Evolutionary conservation across 371 early-diverging fungal species (phyloP).

Genomic region (Catenaria anguillulae): DNA sequence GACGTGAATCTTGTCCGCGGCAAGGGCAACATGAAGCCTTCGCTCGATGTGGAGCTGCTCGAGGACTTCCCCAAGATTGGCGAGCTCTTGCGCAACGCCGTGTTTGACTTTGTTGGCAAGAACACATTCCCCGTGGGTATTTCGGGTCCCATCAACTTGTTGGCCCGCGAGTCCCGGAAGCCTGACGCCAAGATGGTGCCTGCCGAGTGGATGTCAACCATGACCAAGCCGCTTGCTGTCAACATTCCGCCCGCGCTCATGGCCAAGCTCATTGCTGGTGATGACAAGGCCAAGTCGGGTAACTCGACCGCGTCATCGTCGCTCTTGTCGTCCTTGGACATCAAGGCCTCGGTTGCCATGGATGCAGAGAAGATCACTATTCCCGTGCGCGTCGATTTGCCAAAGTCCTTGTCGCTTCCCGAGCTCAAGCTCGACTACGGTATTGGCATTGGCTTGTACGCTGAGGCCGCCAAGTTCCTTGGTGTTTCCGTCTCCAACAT

Average conservation of each 20-base stretch:
- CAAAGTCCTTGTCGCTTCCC: background rate
- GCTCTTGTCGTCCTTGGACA: background rate
- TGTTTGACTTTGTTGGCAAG: background rate
- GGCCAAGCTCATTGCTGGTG: background rate
- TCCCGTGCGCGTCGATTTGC: background rate
- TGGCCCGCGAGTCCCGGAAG: background rate
- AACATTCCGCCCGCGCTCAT: background rate
- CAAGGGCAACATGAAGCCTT: slow-evolving; percentile 5
- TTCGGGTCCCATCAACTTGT: background rate
- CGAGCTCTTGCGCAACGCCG: background rate
- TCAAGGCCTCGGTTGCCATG: slow-evolving; percentile 1
- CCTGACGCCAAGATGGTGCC: background rate
- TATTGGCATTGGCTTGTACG: background rate
- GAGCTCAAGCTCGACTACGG: slow-evolving; percentile 3
- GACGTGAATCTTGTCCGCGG: background rate
- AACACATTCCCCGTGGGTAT: background rate
- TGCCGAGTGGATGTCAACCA: background rate
- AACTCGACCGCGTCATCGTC: background rate
- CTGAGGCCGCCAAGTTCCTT: background rate
- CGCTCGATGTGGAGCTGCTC: background rate
- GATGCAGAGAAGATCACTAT: background rate
- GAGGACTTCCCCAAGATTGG: slow-evolving; percentile 2
- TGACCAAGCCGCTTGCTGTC: background rate
- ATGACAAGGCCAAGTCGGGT: background rate
- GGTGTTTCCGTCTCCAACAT: background rate